A percentile compares a stretch with the other conserved stretches of the same genome.
phyloP scores from a whole-genome alignment of 139 green algal species.

The Yamagishiella unicocca region DNA sequence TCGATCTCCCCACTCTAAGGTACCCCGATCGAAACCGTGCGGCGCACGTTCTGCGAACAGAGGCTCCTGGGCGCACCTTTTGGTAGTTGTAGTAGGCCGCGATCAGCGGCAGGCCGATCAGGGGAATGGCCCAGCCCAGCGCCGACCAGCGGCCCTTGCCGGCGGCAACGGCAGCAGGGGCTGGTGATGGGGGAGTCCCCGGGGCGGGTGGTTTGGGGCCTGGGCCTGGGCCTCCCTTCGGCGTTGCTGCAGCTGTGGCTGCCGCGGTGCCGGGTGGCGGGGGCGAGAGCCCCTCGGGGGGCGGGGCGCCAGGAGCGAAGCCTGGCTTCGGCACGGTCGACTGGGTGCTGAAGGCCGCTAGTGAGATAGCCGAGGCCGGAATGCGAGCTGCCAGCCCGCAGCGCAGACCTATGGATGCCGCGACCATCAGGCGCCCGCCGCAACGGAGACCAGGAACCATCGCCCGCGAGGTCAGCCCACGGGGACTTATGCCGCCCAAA shows the following conservation, averaged over 20 bases:
- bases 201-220: no score
- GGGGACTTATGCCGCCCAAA: not conserved
- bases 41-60: no score
- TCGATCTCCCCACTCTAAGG: no score
- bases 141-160: not conserved
- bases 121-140: slow-evolving; percentile 10
- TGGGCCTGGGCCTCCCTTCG: no score
- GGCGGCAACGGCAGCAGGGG: not conserved
- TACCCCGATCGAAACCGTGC: no score
- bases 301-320: slow-evolving; percentile 14
- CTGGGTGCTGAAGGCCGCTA: not conserved
- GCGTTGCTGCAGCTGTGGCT: not conserved
- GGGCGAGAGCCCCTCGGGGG: not conserved
- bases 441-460: not conserved
- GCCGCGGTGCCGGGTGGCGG: not conserved
- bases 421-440: not conserved
- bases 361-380: not conserved
- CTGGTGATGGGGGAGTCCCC: no score
- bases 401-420: not conserved
- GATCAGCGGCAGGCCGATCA: slow-evolving; percentile 6
- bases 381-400: not conserved
- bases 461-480: not conserved
- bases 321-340: slow-evolving; percentile 11
- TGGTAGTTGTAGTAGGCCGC: not conserved
- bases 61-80: slow-evolving; percentile 6